Base-by-base conservation (phyloP, 2,329 filamentous ascomycete species). In the Hymenoscyphus fraxineus region DNA sequence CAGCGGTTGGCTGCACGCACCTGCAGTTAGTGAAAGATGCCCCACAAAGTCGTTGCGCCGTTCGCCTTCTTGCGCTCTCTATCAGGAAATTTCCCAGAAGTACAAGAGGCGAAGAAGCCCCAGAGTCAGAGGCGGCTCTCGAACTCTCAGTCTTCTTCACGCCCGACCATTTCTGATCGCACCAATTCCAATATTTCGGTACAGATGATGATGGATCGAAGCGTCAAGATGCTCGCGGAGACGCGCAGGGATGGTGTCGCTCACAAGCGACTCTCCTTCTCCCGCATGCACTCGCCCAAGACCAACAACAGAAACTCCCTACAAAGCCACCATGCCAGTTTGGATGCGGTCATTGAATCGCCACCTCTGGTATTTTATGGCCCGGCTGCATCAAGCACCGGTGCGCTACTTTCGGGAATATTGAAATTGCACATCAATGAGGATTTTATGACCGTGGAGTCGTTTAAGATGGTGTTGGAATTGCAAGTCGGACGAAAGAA, bases 381-480 rank as follows among this genome's bases (percentile, higher is more conserved):
- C 67, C 81, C 84, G 31, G 82, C 91, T 0, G 83, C 88, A 67
- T 83, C 85, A 69, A 97, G 93, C 71, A 90, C 89, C 2, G 94
- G 94, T 64, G 92, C 93, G 6, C 81, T 97, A 65, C 85, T 97
- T 60, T 96, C 92, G 0, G 93, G 93, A 38, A 90, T 92, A 75
- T 80, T 98, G 71, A 86, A 88, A 71, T 78, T 98, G 62, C 81
- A 86, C 47, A 85, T 97, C 72, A 83, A 84, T 67, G 88, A 93
- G 61, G 84, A 87, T 6, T 75, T 76, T 4, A 80, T 90, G 64
- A 83, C 92, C 58, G 78, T 97, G 56, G 87, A 91, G 66, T 86
- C 83, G 65, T 89, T 97, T 73, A 83, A 85, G 59, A 90, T 95
- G 78, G 83, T 80, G 63, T 83, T 99, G 66, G 82, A 85, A 71